phyloP scores from a whole-genome alignment of 2,329 filamentous ascomycete genomes.

The Chaetomiaceae sp. region DNA sequence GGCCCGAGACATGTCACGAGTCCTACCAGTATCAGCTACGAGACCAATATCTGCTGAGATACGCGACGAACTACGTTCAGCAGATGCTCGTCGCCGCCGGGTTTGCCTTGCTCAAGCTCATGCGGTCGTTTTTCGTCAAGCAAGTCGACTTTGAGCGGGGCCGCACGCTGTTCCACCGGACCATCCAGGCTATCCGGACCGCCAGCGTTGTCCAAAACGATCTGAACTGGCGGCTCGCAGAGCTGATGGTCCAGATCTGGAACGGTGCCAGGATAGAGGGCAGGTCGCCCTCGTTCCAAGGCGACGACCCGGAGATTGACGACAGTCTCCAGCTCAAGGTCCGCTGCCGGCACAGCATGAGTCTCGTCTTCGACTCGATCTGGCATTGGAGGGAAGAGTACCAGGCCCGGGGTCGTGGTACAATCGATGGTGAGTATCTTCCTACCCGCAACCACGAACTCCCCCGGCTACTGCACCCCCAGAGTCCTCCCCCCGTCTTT shows the following conservation, averaged over 20 bases:
- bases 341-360: slow-evolving; percentile 80
- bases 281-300: slow-evolving; percentile 40
- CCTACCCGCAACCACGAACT: not conserved
- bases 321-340: slow-evolving; percentile 73
- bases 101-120: slow-evolving; percentile 70
- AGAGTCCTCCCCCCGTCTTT: slow-evolving; percentile 11
- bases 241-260: slow-evolving; percentile 86
- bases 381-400: slow-evolving; percentile 82
- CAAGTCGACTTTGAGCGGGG: slow-evolving; percentile 65
- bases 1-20: slow-evolving; percentile 38
- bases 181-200: slow-evolving; percentile 62
- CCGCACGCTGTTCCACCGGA: slow-evolving; percentile 62
- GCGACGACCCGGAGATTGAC: slow-evolving; percentile 53
- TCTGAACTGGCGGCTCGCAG: slow-evolving; percentile 69
- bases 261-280: slow-evolving; percentile 57
- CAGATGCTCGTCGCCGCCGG: slow-evolving; percentile 81
- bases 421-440: slow-evolving; percentile 59
- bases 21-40: slow-evolving; percentile 40
- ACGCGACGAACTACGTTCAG: slow-evolving; percentile 70
- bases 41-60: slow-evolving; percentile 52
- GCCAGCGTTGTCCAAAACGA: slow-evolving; percentile 75
- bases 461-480: not conserved
- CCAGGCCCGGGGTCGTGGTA: slow-evolving; percentile 62
- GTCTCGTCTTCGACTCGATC: slow-evolving; percentile 75
- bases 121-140: slow-evolving; percentile 68